Base-by-base conservation (phyloP, 345 rosid genomes). In the Physaria fendleri region DNA sequence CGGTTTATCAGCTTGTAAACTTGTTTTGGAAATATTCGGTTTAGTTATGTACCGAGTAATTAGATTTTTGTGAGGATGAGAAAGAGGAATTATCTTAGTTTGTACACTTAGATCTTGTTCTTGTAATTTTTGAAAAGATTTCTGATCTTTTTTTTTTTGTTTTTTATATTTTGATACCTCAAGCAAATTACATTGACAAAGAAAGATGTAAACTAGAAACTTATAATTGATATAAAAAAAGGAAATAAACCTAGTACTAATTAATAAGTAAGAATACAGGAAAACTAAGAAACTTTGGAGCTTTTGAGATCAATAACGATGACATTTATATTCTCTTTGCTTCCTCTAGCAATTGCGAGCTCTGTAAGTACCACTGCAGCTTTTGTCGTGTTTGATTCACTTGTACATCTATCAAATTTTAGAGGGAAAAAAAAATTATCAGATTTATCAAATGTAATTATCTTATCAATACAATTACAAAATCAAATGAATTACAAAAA, bases 261-360 rank as follows among this genome's bases (percentile, higher is more conserved):
- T 16, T 22, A 41, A 57, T 9, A 45, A 21, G 14, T 47, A 30
- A 39, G 32, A 39, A 27, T 47, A 7, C 28, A 39, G 11, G 0
- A 9, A 48, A 10, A 40, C 35, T 45, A 54, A 8, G 28, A 52
- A 43, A 15, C 35, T 12, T 38, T 5, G 2, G 61, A 42, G 29
- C 59, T 64, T 5, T 54, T 56, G 1, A 91, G 85, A 50, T 79
- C 86, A 50, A 85, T 82, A 8, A 83, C 81, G 6, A 80, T 63
- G 2, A 83, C 72, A 24, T 79, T 83, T 20, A 83, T 80, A 46
- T 83, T 83, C 41, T 83, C 88, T 50, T 64, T 64, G 78, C 83
- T 80, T 9, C 85, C 85, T 20, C 83, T 71, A 41, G 76, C 78
- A 5, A 83, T 65, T 8, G 85, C 85, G 21, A 83, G 73, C 62